Conservation (phyloP, 2,329 filamentous ascomycete genomes). For the Sarocladium kiliense region DNA sequence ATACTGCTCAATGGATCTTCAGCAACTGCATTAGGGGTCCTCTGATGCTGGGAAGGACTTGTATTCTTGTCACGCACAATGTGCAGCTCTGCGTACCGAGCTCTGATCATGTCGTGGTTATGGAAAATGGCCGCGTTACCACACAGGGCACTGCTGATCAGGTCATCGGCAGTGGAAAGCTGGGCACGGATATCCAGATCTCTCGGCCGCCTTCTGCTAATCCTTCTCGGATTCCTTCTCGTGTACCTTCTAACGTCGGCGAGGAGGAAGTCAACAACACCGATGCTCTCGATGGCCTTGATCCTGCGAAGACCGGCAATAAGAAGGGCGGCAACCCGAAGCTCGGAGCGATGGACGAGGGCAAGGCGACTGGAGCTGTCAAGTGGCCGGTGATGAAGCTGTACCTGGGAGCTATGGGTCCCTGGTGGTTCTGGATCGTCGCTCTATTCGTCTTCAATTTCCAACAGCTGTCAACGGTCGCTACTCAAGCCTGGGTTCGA, state of each 20-base stretch:
- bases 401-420: slow-evolving; percentile 88
- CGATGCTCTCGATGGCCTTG: slow-evolving; percentile 38
- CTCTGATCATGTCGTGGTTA: slow-evolving; percentile 73
- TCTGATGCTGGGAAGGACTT: slow-evolving; percentile 83
- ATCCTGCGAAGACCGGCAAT: slow-evolving; percentile 29
- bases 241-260: slow-evolving; percentile 69
- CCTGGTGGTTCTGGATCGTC: slow-evolving; percentile 89
- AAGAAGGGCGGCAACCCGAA: slow-evolving; percentile 42
- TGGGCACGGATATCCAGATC: slow-evolving; percentile 78
- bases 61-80: slow-evolving; percentile 94
- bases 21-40: slow-evolving; percentile 85
- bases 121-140: slow-evolving; percentile 80
- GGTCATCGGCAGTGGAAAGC: slow-evolving; percentile 78
- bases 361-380: slow-evolving; percentile 79
- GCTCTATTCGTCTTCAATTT: slow-evolving; percentile 69
- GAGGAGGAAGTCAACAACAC: slow-evolving; percentile 54
- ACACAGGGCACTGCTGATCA: slow-evolving; percentile 73
- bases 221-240: slow-evolving; percentile 70
- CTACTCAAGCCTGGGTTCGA: slow-evolving; percentile 90
- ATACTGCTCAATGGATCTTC: slow-evolving; percentile 98
- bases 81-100: slow-evolving; percentile 79
- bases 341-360: slow-evolving; percentile 60
- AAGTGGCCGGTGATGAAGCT: slow-evolving; percentile 81
- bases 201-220: slow-evolving; percentile 65
- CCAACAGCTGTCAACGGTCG: slow-evolving; percentile 81